Base-by-base conservation (phyloP, 305 asterid genomes). In the Salvia sclarea region DNA sequence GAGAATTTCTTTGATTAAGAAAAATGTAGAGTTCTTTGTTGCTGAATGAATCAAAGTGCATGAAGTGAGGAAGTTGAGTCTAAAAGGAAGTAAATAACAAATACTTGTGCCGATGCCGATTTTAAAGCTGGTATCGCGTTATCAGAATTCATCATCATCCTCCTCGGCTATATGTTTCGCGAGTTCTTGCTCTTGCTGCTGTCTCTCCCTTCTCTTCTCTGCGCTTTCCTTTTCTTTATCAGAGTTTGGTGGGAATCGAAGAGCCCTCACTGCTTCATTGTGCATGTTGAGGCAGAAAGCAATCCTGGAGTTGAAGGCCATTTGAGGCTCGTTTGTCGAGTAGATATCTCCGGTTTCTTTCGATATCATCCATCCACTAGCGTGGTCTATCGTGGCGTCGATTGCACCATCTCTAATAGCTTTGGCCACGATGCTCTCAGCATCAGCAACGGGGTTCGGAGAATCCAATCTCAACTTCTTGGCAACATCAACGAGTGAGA, bases 371-470 rank as follows among this genome's bases (percentile, higher is more conserved):
- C 92, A 90, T 8, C 97, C 98, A 17, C 84, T 90, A 53, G 85
- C 76, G 66, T 85, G 98, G 78, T 90, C 95, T 28, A 92, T 41
- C 0, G 86, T 86, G 48, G 96, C 98, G 69, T 92, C 98, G 54
- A 90, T 88, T 12, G 98, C 97, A 37, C 97, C 89, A 66, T 92
- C 98, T 24, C 98, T 83, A 49, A 90, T 90, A n/a, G 97, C 96
- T 82, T 90, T 92, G 55, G 97, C 69, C 4, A 92, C 96, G 3
- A 92, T 92, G 64, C 98, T 81, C 85, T 88, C 98, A 40, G 98
- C 98, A 77, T 92, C 96, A 54, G 97, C 96, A 66, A 92, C 80
- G 20, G 98, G 98, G 55, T 86, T 85, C 17, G 87, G 63, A 48
- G 98, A 86, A 72, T 92, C 98, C 78, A 90, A 72, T 71, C 92